Conservation (phyloP, 495 filamentous ascomycete genomes). For the Xylaria telfairii region DNA sequence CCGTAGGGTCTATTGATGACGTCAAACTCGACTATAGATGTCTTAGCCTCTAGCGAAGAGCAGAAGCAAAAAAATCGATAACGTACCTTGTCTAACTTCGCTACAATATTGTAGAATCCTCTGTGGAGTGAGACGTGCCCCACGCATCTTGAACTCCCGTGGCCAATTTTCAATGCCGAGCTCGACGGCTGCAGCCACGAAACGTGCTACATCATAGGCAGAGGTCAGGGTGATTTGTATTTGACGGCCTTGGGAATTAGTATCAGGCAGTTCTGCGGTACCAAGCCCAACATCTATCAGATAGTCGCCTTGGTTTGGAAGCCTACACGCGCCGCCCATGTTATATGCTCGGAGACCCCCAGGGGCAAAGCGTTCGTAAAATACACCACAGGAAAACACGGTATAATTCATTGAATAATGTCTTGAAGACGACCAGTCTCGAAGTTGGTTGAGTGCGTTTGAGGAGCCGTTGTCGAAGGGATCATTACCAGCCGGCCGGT, state of each 20-base stretch:
- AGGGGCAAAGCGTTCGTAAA: slow-evolving; percentile 75
- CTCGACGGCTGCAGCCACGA: slow-evolving; percentile 66
- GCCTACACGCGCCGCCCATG: slow-evolving; percentile 56
- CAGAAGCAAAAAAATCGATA: not conserved
- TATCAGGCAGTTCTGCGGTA: slow-evolving; percentile 63
- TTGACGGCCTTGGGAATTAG: slow-evolving; percentile 52
- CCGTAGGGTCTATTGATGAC: slow-evolving; percentile 47
- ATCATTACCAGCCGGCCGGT: slow-evolving; percentile 56
- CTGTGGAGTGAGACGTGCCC: slow-evolving; percentile 62
- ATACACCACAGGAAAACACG: slow-evolving; percentile 74
- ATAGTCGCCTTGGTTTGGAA: slow-evolving; percentile 65
- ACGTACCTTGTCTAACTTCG: slow-evolving; percentile 48
- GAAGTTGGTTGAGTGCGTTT: slow-evolving; percentile 60
- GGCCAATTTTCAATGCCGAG: slow-evolving; percentile 69
- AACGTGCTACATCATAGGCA: slow-evolving; percentile 68
- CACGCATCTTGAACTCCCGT: slow-evolving; percentile 67
- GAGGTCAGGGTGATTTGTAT: slow-evolving; percentile 69
- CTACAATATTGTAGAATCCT: slow-evolving; percentile 56
- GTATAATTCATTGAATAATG: slow-evolving; percentile 64
- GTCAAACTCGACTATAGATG: slow-evolving; percentile 45
- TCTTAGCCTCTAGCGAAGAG: slow-evolving; percentile 24
- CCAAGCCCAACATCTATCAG: slow-evolving; percentile 64
- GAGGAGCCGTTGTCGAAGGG: slow-evolving; percentile 57
- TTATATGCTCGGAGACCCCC: slow-evolving; percentile 62
- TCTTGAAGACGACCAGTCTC: slow-evolving; percentile 51